A percentile compares a stretch with the other conserved stretches of the same genome.
Conservation (phyloP, 495 filamentous ascomycete genomes). For the Hypoxylon subgilvum region DNA sequence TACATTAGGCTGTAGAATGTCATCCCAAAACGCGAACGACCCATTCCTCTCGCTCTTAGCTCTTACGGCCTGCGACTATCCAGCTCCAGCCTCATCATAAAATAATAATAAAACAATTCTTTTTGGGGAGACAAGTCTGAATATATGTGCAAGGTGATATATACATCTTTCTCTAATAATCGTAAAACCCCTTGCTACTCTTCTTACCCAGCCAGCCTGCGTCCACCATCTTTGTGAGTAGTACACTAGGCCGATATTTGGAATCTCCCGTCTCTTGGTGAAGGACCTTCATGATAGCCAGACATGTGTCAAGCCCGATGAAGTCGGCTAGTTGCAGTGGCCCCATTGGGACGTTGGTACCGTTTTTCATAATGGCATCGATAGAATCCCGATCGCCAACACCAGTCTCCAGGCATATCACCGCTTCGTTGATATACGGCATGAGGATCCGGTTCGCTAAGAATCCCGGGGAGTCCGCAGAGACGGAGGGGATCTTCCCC, state of each 20-base stretch:
- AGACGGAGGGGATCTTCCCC: constrained; percentile 89
- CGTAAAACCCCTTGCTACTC: constrained; percentile 94
- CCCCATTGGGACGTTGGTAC: constrained; percentile 98
- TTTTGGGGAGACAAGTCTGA: background rate
- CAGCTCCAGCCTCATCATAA: no score
- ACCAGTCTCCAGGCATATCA: constrained; percentile 95
- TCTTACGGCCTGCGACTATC: background rate
- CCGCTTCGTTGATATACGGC: constrained; percentile 99
- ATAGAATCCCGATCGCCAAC: constrained; percentile 88
- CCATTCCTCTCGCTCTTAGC: background rate
- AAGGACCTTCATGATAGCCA: constrained; percentile 96
- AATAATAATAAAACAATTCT: no score
- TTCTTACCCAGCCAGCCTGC: constrained; percentile 99
- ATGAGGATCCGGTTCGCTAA: constrained; percentile 96
- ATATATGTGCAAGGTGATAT: background rate
- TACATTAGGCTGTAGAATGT: no score
- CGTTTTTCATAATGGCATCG: constrained; percentile 98
- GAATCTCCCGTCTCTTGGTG: constrained; percentile 90
- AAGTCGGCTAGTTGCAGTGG: constrained; percentile 94
- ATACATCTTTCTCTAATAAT: constrained; percentile 59
- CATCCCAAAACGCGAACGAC: no score
- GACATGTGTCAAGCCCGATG: constrained; percentile 94
- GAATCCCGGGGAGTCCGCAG: constrained; percentile 91
- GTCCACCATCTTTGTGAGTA: constrained; percentile 94
- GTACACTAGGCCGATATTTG: constrained; percentile 88